phyloP scores from a whole-genome alignment of 208 protist species.

The Novymonas esmeraldas region DNA sequence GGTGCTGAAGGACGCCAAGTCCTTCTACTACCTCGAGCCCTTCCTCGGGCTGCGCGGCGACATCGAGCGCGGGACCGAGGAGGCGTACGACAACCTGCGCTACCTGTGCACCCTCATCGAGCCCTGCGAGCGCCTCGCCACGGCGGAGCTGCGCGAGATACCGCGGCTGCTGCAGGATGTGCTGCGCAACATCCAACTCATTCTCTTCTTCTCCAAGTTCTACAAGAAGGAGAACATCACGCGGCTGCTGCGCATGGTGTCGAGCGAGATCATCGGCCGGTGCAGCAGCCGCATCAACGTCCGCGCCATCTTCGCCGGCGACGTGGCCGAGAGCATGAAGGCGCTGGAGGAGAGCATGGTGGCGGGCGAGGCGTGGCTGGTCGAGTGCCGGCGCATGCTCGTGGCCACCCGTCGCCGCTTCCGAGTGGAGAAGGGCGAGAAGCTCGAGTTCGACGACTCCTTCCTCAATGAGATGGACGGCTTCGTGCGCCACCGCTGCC shows the following conservation, averaged over 20 bases:
- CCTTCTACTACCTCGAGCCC: constrained; percentile 93
- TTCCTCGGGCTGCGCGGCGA: constrained; percentile 93
- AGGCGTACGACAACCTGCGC: constrained; percentile 96
- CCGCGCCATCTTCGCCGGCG: constrained; percentile 93
- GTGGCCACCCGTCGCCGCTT: constrained; percentile 80
- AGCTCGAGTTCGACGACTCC: constrained; percentile 92
- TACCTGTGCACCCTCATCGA: constrained; percentile 94
- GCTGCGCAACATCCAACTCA: constrained; percentile 92
- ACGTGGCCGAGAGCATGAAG: constrained; percentile 92
- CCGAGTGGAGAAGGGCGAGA: constrained; percentile 80
- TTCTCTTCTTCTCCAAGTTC: constrained; percentile 92
- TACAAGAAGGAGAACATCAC: constrained; percentile 96
- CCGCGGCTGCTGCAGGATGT: constrained; percentile 91
- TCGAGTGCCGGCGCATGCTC: constrained; percentile 89
- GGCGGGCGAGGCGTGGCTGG: constrained; percentile 94
- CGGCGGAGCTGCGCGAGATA: constrained; percentile 88
- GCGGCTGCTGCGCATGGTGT: constrained; percentile 94
- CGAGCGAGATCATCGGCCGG: constrained; percentile 96
- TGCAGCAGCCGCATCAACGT: constrained; percentile 95
- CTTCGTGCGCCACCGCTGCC: constrained; percentile 97
- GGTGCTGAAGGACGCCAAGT: constrained; percentile 93
- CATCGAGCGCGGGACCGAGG: constrained; percentile 93
- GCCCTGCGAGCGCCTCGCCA: constrained; percentile 92
- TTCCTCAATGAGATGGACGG: constrained; percentile 98
- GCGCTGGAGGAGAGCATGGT: constrained; percentile 91